Base-by-base conservation (phyloP, 805 yeast species). In the Brettanomyces sp. region DNA sequence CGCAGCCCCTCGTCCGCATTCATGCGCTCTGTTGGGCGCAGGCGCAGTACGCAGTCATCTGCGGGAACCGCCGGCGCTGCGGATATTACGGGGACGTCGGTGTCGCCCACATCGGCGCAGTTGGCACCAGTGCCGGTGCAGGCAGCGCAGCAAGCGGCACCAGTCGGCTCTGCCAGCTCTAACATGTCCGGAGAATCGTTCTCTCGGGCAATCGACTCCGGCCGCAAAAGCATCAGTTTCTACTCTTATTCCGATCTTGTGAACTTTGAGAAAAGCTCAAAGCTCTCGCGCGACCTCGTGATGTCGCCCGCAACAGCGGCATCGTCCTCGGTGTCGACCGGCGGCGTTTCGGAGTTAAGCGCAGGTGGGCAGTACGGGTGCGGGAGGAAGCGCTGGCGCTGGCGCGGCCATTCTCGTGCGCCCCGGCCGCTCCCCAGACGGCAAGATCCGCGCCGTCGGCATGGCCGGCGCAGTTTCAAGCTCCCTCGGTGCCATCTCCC, bases 241-340 rank as follows among this genome's bases (percentile, higher is more conserved):
- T 63, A 58, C 49, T 61, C 68, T 2, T 64, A 54, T 38, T 55
- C 61, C 3, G 67, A 64, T 39, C 46, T 63, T 25, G 54, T 63
- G 30, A 57, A 56, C 42, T 58, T 49, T 43, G 67, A 63, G 43
- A 44, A 58, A 37, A 25, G 44, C 40, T 41, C 52, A 6, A 45
- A 45, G n/a, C 32, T 36, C 18, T 32, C 37, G 7, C 45, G 46
- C 11, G 44, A 42, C 14, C 32, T 41, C 25, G 36, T 45, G 12
- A 22, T 47, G 36, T 47, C 47, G 4, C 48, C 50, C 14, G 18
- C 39, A 38, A 23, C 42, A 5, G 14, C 42, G 8, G 33, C 33
- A 9, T 24, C 42, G 14, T 30, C 14, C 8, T 35, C 37, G 14
- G 22, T 18, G 6, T n/a, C 37, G 14, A 35, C 37, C 14, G 37